Evolutionary conservation across 2,329 filamentous ascomycete species (phyloP), one percentile per base, ranked within the genome.

Genomic region (Falciphora oryzae): DNA sequence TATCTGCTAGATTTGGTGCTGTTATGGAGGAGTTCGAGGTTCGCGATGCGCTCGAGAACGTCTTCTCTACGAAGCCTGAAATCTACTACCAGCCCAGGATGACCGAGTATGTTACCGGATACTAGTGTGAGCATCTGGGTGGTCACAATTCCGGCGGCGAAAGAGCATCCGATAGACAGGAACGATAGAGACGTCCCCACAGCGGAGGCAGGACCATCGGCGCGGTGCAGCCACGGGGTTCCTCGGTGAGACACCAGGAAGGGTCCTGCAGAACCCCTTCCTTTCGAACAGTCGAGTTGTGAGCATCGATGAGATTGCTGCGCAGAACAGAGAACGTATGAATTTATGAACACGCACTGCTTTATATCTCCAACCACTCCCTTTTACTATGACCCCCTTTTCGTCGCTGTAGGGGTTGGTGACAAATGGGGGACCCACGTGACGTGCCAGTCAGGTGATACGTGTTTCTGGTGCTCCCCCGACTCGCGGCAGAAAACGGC

Each of bases 41-140:
- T 53, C 80, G 84, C 62, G 93, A 97, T 77, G 92, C 92, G 28
- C 76, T 97, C 64, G 89, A 89, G 72, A 88, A 83, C 53, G 82
- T 92, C 29, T 80, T 92, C 68, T 87, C 84, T 11, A 83, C 81
- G 31, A 89, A 88, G 75, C 74, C 75, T 3, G 79, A 80, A 14
- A 44, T 64, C 4, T 60, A 58, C 14, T 56, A 64, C 22, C 58
- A 60, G 29, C 58, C 58, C 29, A 60, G 22, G 14, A 60, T 31
- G 31, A 31, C 58, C 31, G 58, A 60, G 58, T 60, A 60, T 25
- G 58, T 60, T n/a, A 28, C 31, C 22, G 58, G 58, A 4, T 60
- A 60, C n/a, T 60, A 53, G 58, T 22, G 22, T 58, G 57, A 29
- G 25, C n/a, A 28, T 58, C 13, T 29, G 11, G 56, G 10, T 11